Evolutionary conservation across 1,284 basidiomycete species (phyloP), one percentile per base, ranked within the genome.

Genomic region (Mixia osmundae): DNA sequence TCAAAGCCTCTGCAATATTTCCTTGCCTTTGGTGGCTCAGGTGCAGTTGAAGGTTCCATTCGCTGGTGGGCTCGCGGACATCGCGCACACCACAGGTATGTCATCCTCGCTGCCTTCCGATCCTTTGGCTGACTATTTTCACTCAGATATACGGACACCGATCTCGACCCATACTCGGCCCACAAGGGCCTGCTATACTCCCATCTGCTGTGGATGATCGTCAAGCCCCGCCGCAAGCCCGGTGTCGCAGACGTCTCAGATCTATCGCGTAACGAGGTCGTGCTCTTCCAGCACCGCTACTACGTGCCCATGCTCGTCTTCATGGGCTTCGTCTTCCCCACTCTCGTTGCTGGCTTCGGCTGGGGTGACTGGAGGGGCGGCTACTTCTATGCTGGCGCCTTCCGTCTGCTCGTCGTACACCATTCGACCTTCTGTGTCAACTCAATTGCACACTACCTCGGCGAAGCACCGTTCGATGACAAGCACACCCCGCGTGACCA

Each of bases 391-490:
- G 82, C 79, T n/a, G 79, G 70, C 50, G 67, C 82, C 21, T 63
- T 77, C 33, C 67, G 82, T 45, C 61, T 87, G 30, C 63, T 66
- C 49, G 82, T 87, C 50, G 82, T 89, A 34, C 82, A 89, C 56
- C 83, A 89, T 57, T 85, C 79, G 3, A 89, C 80, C 0, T 89
- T 87, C 64, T 87, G 80, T 54, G 79, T 91, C 54, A 89, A 87
- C 61, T 87, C 82, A 8, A 71, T 89, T 30, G 82, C 82, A 11
- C 82, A 89, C 58, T 89, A 78, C 77, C 69, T 89, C 45, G 83
- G 83, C 38, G 79, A 85, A 45, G 63, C 74, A 19, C 78, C 80
- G 18, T 87, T 85, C 52, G 83, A 89, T 58, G 80, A 87, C 68
- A 87, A 87, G 64, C 78, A 85, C 60, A 76, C 79, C n/a, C 80